Conservation (phyloP, 139 green algal genomes). For the Marvania coccoides region DNA sequence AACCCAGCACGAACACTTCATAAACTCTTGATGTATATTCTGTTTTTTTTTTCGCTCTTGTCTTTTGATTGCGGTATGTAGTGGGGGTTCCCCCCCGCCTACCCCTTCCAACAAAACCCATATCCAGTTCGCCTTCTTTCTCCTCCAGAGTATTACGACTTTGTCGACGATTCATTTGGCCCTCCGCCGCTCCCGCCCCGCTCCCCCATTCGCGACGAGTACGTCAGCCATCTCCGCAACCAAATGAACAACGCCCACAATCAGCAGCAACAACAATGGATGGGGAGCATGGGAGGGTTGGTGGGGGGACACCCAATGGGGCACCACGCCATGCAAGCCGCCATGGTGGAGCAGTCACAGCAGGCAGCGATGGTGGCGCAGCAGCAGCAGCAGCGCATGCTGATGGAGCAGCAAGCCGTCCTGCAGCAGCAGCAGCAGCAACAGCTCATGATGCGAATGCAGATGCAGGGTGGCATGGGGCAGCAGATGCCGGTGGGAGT, state of each 20-base stretch:
- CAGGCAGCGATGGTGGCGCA: not conserved
- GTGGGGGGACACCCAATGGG: not conserved
- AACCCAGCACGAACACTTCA: no score
- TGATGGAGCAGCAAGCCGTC: not conserved
- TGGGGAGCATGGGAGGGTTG: not conserved
- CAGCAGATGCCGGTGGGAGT: not conserved
- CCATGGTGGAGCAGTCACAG: not conserved
- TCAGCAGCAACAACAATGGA: no score
- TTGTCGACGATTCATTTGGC: not conserved
- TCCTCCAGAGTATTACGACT: no score
- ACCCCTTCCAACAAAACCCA: no score
- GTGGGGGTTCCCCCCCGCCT: no score
- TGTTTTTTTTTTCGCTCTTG: no score
- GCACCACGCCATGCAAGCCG: not conserved
- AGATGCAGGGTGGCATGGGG: not conserved
- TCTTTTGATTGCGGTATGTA: no score
- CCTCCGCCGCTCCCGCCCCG: conserved; percentile 11
- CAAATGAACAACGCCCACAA: no score
- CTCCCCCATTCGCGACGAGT: conserved; percentile 7
- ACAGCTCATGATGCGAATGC: not conserved
- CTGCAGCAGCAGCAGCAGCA: not conserved
- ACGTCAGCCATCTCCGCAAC: not conserved
- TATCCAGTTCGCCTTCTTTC: no score
- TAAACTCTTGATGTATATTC: no score
- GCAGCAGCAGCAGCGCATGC: no score